Conservation (phyloP, 352 stramenopile genomes). For the Phytopythium aichiense region DNA sequence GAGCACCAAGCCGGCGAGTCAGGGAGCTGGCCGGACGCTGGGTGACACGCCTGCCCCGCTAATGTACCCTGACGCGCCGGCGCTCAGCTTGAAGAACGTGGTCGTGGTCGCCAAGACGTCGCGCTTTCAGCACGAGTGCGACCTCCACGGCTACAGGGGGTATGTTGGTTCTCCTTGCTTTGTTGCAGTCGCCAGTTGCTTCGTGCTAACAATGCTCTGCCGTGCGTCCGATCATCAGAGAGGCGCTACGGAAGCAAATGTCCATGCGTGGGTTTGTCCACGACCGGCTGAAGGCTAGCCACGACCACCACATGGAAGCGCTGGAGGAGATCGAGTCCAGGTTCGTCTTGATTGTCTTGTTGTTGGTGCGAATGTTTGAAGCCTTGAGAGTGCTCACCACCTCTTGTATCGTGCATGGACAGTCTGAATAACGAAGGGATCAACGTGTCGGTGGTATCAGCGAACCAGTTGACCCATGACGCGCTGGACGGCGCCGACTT, state of each 20-base stretch:
- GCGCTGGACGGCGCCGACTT: slow-evolving; percentile 76
- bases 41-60: slow-evolving; percentile 23
- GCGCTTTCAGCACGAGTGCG: slow-evolving; percentile 83
- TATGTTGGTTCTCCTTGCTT: slow-evolving; percentile 20
- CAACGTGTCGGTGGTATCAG: slow-evolving; percentile 65
- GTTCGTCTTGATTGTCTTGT: slow-evolving; percentile 7
- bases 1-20: background rate
- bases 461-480: slow-evolving; percentile 77
- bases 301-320: slow-evolving; percentile 83
- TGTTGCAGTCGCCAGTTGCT: background rate
- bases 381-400: background rate
- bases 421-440: slow-evolving; percentile 72
- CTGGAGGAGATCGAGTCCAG: slow-evolving; percentile 82
- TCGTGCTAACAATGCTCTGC: slow-evolving; percentile 5
- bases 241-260: slow-evolving; percentile 87
- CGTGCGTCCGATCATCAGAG: slow-evolving; percentile 33
- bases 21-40: background rate
- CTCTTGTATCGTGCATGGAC: background rate
- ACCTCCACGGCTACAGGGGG: slow-evolving; percentile 77
- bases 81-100: slow-evolving; percentile 72
- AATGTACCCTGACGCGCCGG: slow-evolving; percentile 35
- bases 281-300: slow-evolving; percentile 79
- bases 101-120: slow-evolving; percentile 88
- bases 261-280: slow-evolving; percentile 88
- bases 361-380: background rate